These are phyloP conservation scores for Hortaea sp. DNA, from an alignment of 2,329 filamentous ascomycete genomes.

Conservation along the genomic window DNA sequence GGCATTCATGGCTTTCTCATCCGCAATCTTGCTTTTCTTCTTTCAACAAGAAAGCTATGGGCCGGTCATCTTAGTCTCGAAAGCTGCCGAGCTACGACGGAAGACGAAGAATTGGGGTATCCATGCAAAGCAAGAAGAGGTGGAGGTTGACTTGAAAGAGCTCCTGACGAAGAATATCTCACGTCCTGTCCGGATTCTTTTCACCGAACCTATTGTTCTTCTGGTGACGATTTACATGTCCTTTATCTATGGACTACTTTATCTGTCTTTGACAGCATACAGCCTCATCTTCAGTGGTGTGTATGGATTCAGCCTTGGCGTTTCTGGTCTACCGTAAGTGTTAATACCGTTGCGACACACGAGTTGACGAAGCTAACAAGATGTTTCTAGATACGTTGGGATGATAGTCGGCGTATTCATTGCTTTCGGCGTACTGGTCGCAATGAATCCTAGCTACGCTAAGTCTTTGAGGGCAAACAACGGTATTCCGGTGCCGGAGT, in stretches of 20 bases:
- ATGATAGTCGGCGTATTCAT: constrained; percentile 11
- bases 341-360: no score
- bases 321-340: constrained; percentile 60
- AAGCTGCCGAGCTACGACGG: constrained; percentile 45
- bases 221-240: constrained; percentile 35
- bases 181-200: constrained; percentile 37
- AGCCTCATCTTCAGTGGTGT: constrained; percentile 66
- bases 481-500: constrained; percentile 34
- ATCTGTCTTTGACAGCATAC: constrained; percentile 78
- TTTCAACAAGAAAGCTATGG: constrained; percentile 51
- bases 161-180: constrained; percentile 28
- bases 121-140: constrained; percentile 40
- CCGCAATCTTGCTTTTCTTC: constrained; percentile 38
- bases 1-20: constrained; percentile 46
- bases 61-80: constrained; percentile 47
- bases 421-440: constrained; percentile 14
- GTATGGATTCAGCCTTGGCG: constrained; percentile 59
- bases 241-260: constrained; percentile 49
- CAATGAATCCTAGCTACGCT: constrained; percentile 17
- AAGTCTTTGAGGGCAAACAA: constrained; percentile 24
- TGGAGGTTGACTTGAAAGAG: constrained; percentile 28
- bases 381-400: neutral
- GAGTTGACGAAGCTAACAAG: no score
- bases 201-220: constrained; percentile 41
- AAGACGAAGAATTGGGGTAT: constrained; percentile 52